These are phyloP conservation scores for Pestalotiopsis fici DNA, from an alignment of 2,329 filamentous ascomycete genomes.

Conservation along the genomic window DNA sequence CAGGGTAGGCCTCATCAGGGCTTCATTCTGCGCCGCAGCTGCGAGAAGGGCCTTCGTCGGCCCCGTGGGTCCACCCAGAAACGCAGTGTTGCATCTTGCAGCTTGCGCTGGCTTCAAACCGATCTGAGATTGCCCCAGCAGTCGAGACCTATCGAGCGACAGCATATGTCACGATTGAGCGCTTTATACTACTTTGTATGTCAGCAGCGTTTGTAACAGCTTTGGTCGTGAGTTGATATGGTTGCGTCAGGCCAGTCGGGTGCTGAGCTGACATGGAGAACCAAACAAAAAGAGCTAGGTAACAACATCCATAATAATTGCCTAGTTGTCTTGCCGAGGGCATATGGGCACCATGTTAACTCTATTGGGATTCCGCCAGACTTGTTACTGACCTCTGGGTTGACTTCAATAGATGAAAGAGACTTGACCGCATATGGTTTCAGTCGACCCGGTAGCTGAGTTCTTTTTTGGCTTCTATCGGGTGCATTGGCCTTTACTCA, in stretches of 20 bases:
- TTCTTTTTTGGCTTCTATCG: neutral
- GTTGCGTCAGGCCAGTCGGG: neutral
- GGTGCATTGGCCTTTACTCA: neutral
- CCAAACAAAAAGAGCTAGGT: too few species aligned
- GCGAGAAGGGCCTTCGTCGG: conserved; percentile 10
- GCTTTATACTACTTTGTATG: neutral
- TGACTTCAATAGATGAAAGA: neutral
- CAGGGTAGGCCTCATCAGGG: neutral
- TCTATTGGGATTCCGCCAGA: neutral
- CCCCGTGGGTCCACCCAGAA: neutral
- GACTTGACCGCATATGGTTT: neutral
- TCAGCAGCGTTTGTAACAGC: neutral
- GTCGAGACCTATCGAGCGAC: neutral
- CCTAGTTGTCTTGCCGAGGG: neutral
- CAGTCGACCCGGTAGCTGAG: neutral
- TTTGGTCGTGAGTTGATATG: neutral
- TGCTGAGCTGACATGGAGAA: neutral
- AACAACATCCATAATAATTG: too few species aligned
- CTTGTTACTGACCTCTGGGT: neutral
- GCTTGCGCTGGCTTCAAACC: neutral
- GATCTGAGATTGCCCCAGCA: neutral
- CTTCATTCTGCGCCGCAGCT: neutral
- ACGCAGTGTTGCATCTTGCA: conserved; percentile 3
- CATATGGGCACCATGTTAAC: neutral
- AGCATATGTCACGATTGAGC: neutral